A percentile compares a stretch with the other conserved stretches of the same genome.
Conservation (phyloP, 352 stramenopile genomes). For the Aphanomyces invadans region DNA sequence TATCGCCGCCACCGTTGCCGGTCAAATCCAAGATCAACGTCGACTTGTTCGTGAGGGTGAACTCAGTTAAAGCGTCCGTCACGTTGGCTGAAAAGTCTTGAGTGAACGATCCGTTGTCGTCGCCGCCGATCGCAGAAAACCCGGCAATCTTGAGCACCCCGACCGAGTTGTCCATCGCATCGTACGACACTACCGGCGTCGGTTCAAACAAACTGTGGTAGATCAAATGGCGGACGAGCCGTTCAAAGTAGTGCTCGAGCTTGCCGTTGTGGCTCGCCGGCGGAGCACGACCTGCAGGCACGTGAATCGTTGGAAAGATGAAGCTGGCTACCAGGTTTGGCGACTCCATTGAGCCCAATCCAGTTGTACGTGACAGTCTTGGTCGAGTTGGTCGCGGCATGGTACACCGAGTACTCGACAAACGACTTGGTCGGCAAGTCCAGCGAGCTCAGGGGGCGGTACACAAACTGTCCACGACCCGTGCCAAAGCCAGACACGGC, state of each 20-base stretch:
- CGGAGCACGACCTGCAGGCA: conserved; percentile 6
- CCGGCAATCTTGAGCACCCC: conserved; percentile 18
- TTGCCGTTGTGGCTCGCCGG: background rate
- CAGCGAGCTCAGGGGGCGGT: conserved; percentile 13
- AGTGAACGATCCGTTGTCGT: background rate
- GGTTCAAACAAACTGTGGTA: conserved; percentile 19
- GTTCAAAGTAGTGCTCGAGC: conserved; percentile 21
- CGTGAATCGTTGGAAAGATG: no score
- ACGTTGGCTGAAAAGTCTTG: conserved; percentile 1
- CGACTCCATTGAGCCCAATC: conserved; percentile 18
- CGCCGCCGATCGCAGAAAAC: conserved; percentile 15
- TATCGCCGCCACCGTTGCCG: conserved; percentile 23
- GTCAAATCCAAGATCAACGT: conserved; percentile 18
- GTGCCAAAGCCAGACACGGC: conserved; percentile 22
- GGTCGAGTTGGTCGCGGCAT: conserved; percentile 6
- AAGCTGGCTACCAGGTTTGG: background rate
- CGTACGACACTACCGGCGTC: conserved; percentile 4
- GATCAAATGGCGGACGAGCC: conserved; percentile 13
- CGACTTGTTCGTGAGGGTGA: background rate
- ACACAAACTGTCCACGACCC: conserved; percentile 23
- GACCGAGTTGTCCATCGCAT: background rate
- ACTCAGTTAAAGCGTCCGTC: conserved; percentile 5
- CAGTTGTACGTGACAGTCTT: conserved; percentile 18
- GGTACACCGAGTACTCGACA: conserved; percentile 10
- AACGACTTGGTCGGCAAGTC: conserved; percentile 8